Conservation (phyloP, 2,329 filamentous ascomycete genomes). For the Cylindrodendrum hubeiense region DNA sequence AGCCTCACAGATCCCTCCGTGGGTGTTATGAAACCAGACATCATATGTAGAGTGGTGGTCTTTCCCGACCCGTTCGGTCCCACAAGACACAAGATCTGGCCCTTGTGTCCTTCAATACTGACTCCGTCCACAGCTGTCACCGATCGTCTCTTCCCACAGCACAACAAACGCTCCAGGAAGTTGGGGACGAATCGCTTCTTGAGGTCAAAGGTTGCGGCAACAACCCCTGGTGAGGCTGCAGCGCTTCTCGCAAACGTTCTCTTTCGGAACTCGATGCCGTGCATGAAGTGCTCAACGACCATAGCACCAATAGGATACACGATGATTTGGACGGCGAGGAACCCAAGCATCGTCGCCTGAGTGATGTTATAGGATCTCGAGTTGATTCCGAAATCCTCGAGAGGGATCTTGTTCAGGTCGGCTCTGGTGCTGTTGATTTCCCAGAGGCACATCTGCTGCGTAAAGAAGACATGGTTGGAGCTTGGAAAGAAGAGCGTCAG, state of each 20-base stretch:
- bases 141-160: conserved; percentile 50
- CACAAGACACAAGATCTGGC: conserved; percentile 74
- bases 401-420: conserved; percentile 19
- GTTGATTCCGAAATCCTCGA: conserved; percentile 20
- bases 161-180: conserved; percentile 45
- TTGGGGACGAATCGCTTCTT: conserved; percentile 49
- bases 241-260: conserved; percentile 42
- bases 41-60: conserved; percentile 76
- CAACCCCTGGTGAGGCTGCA: conserved; percentile 8
- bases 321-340: conserved; percentile 50
- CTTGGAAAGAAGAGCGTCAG: conserved; percentile 40
- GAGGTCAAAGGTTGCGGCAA: conserved; percentile 41
- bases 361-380: conserved; percentile 40
- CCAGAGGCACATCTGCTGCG: conserved; percentile 40
- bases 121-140: conserved; percentile 71
- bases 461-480: conserved; percentile 41
- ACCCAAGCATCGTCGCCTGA: conserved; percentile 46
- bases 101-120: conserved; percentile 67
- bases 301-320: conserved; percentile 49
- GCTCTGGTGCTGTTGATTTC: conserved; percentile 27
- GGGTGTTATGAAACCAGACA: conserved; percentile 73
- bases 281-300: conserved; percentile 47
- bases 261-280: conserved; percentile 51
- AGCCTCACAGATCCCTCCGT: conserved; percentile 71
- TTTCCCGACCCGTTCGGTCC: conserved; percentile 80